These are phyloP conservation scores for Trichoderma virens DNA, from an alignment of 495 filamentous ascomycete genomes.

Conservation along the genomic window DNA sequence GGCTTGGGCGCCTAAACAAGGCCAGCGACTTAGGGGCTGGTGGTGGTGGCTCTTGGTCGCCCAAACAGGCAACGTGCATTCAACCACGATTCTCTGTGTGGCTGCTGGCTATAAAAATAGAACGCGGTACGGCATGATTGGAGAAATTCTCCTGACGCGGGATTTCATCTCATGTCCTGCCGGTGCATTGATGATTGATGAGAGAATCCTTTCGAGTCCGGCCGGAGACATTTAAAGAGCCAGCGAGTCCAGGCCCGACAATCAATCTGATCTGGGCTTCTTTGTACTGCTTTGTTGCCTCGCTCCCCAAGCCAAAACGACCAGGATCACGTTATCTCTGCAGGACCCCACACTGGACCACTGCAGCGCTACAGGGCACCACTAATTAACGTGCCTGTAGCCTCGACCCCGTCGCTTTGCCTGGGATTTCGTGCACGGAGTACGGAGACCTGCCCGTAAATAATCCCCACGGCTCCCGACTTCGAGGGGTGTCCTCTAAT, in stretches of 20 bases:
- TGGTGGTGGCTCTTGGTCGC: constrained; percentile 1
- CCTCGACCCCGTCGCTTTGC: background rate
- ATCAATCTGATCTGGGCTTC: too few relatives aligned
- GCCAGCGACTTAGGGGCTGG: background rate
- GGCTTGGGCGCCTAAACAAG: background rate
- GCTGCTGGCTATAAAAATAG: background rate
- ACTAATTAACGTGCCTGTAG: too few relatives aligned
- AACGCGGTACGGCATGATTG: background rate
- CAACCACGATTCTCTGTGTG: background rate
- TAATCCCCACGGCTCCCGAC: background rate
- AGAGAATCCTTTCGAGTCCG: background rate
- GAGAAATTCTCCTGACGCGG: background rate
- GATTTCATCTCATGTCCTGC: constrained; percentile 2
- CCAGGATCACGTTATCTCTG: constrained; percentile 5
- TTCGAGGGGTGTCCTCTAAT: background rate
- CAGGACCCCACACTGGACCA: background rate
- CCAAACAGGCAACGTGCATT: constrained; percentile 2
- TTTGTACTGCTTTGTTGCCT: background rate
- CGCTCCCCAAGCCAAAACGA: background rate
- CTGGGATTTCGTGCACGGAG: background rate
- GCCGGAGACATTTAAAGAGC: too few relatives aligned
- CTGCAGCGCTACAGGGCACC: background rate
- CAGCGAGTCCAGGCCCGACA: too few relatives aligned
- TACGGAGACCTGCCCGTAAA: background rate
- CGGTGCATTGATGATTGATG: background rate